Conservation (phyloP, 345 rosid species). For the Streptanthus diversifolius region DNA sequence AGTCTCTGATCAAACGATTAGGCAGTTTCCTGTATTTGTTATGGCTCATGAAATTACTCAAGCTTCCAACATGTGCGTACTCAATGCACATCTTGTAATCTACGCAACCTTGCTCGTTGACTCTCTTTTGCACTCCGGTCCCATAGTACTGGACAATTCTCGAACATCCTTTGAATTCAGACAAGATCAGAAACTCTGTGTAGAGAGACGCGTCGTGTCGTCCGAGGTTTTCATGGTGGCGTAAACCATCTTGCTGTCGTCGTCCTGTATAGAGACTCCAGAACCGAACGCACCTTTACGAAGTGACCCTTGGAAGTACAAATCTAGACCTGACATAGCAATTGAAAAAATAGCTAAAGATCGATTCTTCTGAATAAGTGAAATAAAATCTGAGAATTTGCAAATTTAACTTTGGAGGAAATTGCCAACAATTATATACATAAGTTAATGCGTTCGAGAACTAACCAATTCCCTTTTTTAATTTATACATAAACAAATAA, state of each 20-base stretch:
- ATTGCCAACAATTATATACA: too few species aligned
- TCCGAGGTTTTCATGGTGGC: conserved; percentile 35
- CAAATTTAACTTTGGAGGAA: too few species aligned
- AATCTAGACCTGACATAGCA: neutral
- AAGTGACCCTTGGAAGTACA: neutral
- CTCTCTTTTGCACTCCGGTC: conserved; percentile 1
- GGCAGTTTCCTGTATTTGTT: conserved; percentile 23
- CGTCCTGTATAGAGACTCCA: neutral
- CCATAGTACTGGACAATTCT: conserved; percentile 34
- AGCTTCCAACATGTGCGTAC: conserved; percentile 43
- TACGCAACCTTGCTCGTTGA: neutral
- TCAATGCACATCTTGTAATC: conserved; percentile 38
- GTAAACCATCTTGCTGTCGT: neutral
- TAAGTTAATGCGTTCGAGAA: too few species aligned
- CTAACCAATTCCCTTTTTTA: too few species aligned
- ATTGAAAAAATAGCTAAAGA: neutral
- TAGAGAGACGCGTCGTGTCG: conserved; percentile 27
- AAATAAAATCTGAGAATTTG: too few species aligned
- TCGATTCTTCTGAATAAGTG: neutral
- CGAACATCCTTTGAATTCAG: conserved; percentile 21
- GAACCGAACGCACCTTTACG: neutral
- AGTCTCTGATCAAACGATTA: conserved; percentile 32
- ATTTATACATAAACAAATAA: too few species aligned
- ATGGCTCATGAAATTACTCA: neutral
- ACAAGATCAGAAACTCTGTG: conserved; percentile 36